Percentiles rank a stretch among this genome's conserved stretches.
These are phyloP conservation scores for Acorus gramineus DNA, from an alignment of 106 monocot genomes.

Conservation along the genomic window DNA sequence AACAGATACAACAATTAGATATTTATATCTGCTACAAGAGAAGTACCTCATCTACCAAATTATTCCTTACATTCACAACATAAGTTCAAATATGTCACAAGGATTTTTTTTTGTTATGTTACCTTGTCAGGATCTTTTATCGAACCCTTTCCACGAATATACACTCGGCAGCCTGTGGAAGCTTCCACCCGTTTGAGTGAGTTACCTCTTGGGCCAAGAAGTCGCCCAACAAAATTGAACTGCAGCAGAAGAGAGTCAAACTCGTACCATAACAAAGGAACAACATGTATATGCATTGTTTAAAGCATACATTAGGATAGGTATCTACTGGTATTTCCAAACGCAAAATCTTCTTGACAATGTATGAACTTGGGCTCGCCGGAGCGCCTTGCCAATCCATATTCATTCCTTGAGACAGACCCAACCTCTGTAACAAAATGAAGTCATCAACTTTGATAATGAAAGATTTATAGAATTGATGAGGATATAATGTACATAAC, in stretches of 20 bases:
- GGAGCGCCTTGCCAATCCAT: slow-evolving; percentile 94
- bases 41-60: too few species aligned
- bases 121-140: slow-evolving; percentile 96
- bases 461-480: not conserved
- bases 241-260: slow-evolving; percentile 12
- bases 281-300: not conserved
- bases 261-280: not conserved
- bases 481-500: not conserved
- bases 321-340: slow-evolving; percentile 80
- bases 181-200: slow-evolving; percentile 91
- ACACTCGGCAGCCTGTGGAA: slow-evolving; percentile 91
- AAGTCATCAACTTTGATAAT: not conserved
- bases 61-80: too few species aligned
- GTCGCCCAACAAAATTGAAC: slow-evolving; percentile 99
- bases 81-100: too few species aligned
- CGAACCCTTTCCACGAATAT: slow-evolving; percentile 89
- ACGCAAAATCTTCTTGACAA: slow-evolving; percentile 86
- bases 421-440: slow-evolving; percentile 36
- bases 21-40: too few species aligned
- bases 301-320: slow-evolving; percentile 70
- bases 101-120: not conserved
- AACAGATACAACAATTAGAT: too few species aligned
- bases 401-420: slow-evolving; percentile 52
- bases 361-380: slow-evolving; percentile 58
- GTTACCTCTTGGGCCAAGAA: slow-evolving; percentile 92